These are phyloP conservation scores for Starmerella sp. DNA, from an alignment of 805 yeast species.

Conservation along the genomic window DNA sequence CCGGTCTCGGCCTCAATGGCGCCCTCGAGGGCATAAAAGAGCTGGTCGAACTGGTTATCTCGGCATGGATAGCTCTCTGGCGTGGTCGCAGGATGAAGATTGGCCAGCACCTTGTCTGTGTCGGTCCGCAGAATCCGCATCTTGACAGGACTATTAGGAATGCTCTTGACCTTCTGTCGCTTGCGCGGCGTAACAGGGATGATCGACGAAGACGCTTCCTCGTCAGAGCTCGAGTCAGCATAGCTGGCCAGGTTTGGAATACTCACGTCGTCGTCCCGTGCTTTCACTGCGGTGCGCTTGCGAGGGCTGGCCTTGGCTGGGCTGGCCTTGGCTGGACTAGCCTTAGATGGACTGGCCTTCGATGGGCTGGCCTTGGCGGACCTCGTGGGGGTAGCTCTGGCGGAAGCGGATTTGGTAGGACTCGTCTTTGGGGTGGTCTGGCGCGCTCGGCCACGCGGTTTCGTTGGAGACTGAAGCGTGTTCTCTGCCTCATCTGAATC, in stretches of 20 bases:
- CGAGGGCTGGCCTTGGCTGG: background rate
- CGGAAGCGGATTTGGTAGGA: no score
- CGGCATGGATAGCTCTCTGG: conserved; percentile 66
- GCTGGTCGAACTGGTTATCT: conserved; percentile 64
- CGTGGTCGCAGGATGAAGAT: conserved; percentile 17
- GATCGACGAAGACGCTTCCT: background rate
- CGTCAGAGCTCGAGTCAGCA: background rate
- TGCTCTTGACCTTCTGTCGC: background rate
- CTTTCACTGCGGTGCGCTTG: background rate
- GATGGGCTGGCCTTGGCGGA: background rate
- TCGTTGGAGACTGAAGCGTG: background rate
- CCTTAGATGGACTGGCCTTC: background rate
- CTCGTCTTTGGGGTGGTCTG: background rate
- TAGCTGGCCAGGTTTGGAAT: background rate
- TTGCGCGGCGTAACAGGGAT: background rate
- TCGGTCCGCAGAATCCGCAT: background rate
- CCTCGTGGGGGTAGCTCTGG: no score
- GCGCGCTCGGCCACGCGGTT: background rate
- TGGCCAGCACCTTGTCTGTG: conserved; percentile 6
- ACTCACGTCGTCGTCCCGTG: background rate
- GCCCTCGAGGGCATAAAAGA: conserved; percentile 57
- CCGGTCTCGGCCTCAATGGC: conserved; percentile 66
- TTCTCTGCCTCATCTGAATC: background rate
- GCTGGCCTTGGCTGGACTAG: background rate
- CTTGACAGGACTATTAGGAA: background rate